Evolutionary conservation across 208 protist genomes (phyloP), one percentile per base, ranked within the genome.

Genomic region (Leishmania major): DNA sequence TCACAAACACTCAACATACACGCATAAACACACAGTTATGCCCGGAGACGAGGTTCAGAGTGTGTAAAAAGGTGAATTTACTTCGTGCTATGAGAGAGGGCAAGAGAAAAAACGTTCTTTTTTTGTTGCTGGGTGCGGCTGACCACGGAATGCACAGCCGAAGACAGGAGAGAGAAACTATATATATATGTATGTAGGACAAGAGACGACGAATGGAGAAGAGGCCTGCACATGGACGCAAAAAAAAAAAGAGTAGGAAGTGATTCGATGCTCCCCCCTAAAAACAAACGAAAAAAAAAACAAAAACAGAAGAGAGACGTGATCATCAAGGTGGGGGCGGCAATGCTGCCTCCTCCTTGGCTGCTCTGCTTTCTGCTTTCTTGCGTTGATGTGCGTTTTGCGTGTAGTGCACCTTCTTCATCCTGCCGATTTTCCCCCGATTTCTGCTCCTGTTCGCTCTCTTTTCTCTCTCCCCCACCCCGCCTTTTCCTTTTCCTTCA

Each of bases 361-460:
- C 67, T 10, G 3, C 37, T 47, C 10, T n/a, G 37, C 67, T 22
- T 31, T 25, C 53, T 40, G 22, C 47, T 75, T 76, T 49, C 64
- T 76, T 15, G 15, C 13, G n/a, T 17, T 31, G 60, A 67, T 57
- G 43, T 37, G 47, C 53, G 51, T n/a, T 3, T 47, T 7, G 4
- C 22, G n/a, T 83, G 13, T 43, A 22, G 28, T 55, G 49, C 28
- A 69, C 79, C 22, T 67, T 76, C 43, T 59, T 53, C 22, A 13
- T 73, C 2, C 43, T 64, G 25, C n/a, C 53, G 31, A 11, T 71
- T 75, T 25, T 15, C 5, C 67, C 67, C 25, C 35, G n/a, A 47
- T 66, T 43, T 13, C 25, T 81, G 13, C 22, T 22, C 74, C 57
- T 31, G 60, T 31, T 82, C 53, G 7, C 78, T 81, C 25, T 59